Evolutionary conservation across 768 basidiomycete genomes (phyloP), one percentile per base, ranked within the genome.

Genomic region (Leccinum disarticulatum): DNA sequence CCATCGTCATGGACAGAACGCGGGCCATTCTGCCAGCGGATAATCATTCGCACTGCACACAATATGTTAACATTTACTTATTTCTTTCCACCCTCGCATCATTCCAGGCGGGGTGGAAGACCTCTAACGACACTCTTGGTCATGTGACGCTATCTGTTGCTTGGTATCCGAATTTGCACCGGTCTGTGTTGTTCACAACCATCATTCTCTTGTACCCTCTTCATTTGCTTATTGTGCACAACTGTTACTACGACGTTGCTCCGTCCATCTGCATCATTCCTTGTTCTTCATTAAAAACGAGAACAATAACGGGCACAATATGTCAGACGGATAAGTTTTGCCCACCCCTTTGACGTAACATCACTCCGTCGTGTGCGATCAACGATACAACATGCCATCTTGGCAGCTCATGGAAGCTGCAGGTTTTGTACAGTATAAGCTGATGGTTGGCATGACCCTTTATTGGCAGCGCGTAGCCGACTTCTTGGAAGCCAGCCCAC

Each of bases 61-160:
- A 75, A 75, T 72, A 52, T 62, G 62, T 72, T 74, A 55, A 62
- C 64, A 46, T 75, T 67, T 67, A 57, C 59, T 62, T 64, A 63
- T 66, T 61, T 58, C 63, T 64, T 61, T 65, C 62, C 61, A 33
- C 57, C 28, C 61, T n/a, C 56, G 52, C 52, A 64, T 60, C 62
- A 57, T 54, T n/a, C 31, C 61, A 68, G 61, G 52, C 33, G 53
- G 54, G 52, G 57, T 52, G 57, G 64, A 65, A 54, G 55, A 54
- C 60, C 54, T 52, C 47, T 35, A 35, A 50, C 60, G 53, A 50
- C 41, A 66, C 64, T 69, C 70, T 72, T 70, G 68, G 64, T 63
- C 66, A 57, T 66, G 66, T 70, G 66, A 70, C 63, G 66, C 22
- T 57, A 59, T 63, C 55, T 9, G 19, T 72, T 64, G 54, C 61